Percentiles rank a stretch among this genome's conserved stretches.
phyloP scores from a whole-genome alignment of 1,139 yeast species.

The Arxiozyma heterogenica region DNA sequence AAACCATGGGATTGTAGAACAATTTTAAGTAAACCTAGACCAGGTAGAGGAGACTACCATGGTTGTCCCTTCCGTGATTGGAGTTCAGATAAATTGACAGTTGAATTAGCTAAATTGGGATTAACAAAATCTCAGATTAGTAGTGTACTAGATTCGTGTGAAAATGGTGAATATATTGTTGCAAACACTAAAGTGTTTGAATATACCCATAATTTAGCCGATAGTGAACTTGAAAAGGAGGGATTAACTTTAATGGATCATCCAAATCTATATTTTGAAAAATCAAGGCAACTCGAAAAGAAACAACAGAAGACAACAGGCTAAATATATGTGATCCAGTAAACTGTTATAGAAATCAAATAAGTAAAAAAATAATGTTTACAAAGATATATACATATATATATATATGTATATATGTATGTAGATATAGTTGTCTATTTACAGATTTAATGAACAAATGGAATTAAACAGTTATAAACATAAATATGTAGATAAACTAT shows the following conservation, averaged over 20 bases:
- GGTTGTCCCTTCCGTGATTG: constrained; percentile 91
- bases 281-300: constrained; percentile 38
- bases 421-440: constrained; percentile 1
- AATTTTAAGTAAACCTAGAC: constrained; percentile 63
- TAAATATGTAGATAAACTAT: neutral
- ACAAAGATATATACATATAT: no score
- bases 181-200: constrained; percentile 92
- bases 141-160: constrained; percentile 56
- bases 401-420: no score
- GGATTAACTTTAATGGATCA: constrained; percentile 57
- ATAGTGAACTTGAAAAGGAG: constrained; percentile 34
- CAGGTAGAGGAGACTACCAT: constrained; percentile 64
- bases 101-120: constrained; percentile 57
- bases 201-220: constrained; percentile 34
- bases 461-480: neutral
- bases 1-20: constrained; percentile 80
- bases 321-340: neutral
- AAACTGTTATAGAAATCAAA: neutral
- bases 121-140: constrained; percentile 53
- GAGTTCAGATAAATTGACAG: constrained; percentile 48
- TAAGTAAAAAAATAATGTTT: neutral
- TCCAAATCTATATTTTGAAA: constrained; percentile 81
- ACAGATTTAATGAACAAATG: constrained; percentile 2
- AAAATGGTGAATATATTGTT: constrained; percentile 59
- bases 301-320: constrained; percentile 10